Conservation (phyloP, 257 asterid genomes). For the Solanum virginianum region DNA sequence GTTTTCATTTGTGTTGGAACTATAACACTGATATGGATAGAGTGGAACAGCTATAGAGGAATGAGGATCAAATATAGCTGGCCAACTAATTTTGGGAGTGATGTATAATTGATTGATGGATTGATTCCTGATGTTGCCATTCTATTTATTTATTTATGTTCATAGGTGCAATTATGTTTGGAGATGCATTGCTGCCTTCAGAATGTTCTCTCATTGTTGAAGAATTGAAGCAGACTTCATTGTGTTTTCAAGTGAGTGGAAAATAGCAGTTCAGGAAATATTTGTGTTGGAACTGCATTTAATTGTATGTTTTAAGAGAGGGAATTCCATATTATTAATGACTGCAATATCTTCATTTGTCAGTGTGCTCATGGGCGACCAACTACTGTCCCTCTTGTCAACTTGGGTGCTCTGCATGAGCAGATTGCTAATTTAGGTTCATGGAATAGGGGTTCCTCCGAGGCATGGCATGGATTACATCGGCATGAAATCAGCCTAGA, state of each 20-base stretch:
- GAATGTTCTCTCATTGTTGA: constrained; percentile 90
- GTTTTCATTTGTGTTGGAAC: neutral
- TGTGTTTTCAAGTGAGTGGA: constrained; percentile 82
- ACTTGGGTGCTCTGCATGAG: constrained; percentile 46
- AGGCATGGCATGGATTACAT: constrained; percentile 60
- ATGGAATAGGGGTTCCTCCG: constrained; percentile 8
- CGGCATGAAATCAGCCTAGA: constrained; percentile 45
- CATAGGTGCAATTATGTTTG: constrained; percentile 95
- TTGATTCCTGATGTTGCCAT: neutral
- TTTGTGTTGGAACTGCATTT: neutral
- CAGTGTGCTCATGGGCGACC: constrained; percentile 99
- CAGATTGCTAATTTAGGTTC: constrained; percentile 37
- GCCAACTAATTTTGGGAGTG: neutral
- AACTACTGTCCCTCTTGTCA: constrained; percentile 77
- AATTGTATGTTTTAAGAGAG: neutral
- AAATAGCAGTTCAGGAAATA: neutral
- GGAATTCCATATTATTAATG: neutral
- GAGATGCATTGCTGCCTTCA: constrained; percentile 76
- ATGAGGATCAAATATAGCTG: neutral
- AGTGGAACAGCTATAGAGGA: neutral
- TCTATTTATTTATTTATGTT: neutral
- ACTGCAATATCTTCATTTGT: neutral
- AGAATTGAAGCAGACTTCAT: constrained; percentile 77
- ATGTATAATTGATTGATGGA: neutral
- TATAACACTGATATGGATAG: neutral